Base-by-base conservation (phyloP, 805 yeast species). In the Pichia thaimueangensis region DNA sequence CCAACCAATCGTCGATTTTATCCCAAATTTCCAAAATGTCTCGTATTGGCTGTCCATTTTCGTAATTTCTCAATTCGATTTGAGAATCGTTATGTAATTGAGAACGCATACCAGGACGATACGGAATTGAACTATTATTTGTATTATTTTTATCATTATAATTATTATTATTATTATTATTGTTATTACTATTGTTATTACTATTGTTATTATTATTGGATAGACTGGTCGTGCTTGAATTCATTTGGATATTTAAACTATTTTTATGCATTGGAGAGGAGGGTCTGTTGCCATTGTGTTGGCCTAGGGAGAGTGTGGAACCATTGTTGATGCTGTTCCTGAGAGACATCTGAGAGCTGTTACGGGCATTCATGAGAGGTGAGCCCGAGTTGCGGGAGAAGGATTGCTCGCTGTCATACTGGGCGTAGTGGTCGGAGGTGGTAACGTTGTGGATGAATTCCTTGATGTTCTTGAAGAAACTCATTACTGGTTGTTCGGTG, bases 1-100 rank as follows among this genome's bases (percentile, higher is more conserved):
- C 69, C 16, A 91, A 68, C 96, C 97, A 91, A 16, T 77, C 69
- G 51, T 86, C 91, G 45, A 91, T 79, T 55, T 89, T 89, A 48
- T 84, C 74, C 97, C 97, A 91, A 11, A 96, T 84, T 19, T 80
- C 74, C 2, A 75, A 69, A 48, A 89, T 86, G 41, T 91, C 79
- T 15, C 78, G 77, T 40, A 71, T 56, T 16, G 77, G 77, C 20
- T 76, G 74, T 1, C 78, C 78, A 30, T 65, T 54, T 13, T 61
- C 54, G 39, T 65, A 56, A 51, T 59, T 62, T 53, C 68, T 62
- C 61, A 70, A 44, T 53, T 69, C 64, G 21, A 84, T 81, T 37
- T 94, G 95, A 5, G 51, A 48, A 83, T 59, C 53, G 30, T 67
- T 70, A 43, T 63, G 58, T 53, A 59, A 30, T 51, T 65, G 53